phyloP scores from a whole-genome alignment of 345 rosid genomes.

The Populus davidiana region DNA sequence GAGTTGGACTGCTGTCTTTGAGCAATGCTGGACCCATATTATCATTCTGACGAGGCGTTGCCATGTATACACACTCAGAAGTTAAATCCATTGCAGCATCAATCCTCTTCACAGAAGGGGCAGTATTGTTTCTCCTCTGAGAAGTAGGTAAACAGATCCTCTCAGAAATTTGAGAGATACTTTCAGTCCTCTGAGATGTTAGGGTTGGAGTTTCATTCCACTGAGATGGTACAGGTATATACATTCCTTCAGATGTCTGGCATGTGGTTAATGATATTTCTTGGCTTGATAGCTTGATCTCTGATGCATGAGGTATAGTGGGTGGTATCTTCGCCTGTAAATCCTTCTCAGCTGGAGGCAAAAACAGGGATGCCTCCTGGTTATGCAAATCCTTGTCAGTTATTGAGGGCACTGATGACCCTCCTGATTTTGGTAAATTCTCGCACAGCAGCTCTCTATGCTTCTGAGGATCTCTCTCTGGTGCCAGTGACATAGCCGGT shows the following conservation, averaged over 20 bases:
- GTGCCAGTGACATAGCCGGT: conserved; percentile 1
- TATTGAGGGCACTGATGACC: conserved; percentile 24
- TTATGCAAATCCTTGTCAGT: conserved; percentile 18
- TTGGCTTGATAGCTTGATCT: conserved; percentile 21
- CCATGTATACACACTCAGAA: conserved; percentile 14
- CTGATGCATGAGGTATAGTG: conserved; percentile 11
- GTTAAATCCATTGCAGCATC: conserved; percentile 19
- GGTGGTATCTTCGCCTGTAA: conserved; percentile 12
- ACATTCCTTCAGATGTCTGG: conserved; percentile 25
- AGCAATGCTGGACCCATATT: conserved; percentile 13
- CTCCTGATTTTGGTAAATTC: conserved; percentile 25
- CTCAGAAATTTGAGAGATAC: conserved; percentile 19
- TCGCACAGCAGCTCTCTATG: conserved; percentile 17
- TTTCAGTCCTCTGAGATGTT: conserved; percentile 25
- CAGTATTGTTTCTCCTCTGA: conserved; percentile 16
- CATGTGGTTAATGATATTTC: conserved; percentile 15
- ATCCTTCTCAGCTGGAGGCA: conserved; percentile 22
- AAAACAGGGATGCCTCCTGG: conserved; percentile 20
- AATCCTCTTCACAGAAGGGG: conserved; percentile 17
- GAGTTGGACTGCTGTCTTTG: conserved; percentile 15
- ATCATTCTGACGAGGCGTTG: conserved; percentile 23
- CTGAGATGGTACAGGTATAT: conserved; percentile 22
- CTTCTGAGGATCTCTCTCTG: conserved; percentile 29
- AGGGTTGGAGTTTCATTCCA: conserved; percentile 27
- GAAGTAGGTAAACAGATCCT: conserved; percentile 22